phyloP scores from a whole-genome alignment of 176 grass and related monocot genomes.

The Elymus sibiricus region DNA sequence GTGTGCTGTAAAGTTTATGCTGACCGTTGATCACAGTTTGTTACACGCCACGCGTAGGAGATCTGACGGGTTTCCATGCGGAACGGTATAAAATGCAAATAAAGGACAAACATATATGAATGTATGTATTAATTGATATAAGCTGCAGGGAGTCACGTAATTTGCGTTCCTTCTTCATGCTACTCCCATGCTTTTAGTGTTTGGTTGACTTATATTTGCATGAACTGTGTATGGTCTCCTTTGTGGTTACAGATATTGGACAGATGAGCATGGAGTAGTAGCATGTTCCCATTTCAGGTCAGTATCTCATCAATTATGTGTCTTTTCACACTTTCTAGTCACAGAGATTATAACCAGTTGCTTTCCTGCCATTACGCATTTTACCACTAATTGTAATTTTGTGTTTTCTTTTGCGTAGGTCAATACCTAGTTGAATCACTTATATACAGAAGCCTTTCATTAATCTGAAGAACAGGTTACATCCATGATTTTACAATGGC shows the following conservation, averaged over 20 bases:
- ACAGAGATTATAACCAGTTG: neutral
- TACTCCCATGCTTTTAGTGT: neutral
- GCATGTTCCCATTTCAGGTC: neutral
- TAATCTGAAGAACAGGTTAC: too few species aligned
- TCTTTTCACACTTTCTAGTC: neutral
- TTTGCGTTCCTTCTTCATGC: neutral
- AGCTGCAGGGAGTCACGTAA: neutral
- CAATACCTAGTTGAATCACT: neutral
- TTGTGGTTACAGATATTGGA: slow-evolving; percentile 2
- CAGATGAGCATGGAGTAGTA: neutral
- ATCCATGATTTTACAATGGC: too few species aligned
- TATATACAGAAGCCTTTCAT: neutral
- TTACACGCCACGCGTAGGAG: neutral
- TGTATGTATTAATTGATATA: neutral
- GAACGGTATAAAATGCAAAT: neutral
- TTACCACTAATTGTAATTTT: neutral
- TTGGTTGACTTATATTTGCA: neutral
- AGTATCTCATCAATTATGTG: neutral
- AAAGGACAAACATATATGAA: neutral
- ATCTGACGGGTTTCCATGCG: neutral
- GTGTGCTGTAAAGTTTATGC: neutral
- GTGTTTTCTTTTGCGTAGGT: too few species aligned
- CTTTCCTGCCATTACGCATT: neutral
- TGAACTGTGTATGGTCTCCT: neutral
- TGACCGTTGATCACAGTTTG: neutral